These are phyloP conservation scores for Flaveria ramosissima DNA, from an alignment of 129 eudicot genomes.

Conservation along the genomic window DNA sequence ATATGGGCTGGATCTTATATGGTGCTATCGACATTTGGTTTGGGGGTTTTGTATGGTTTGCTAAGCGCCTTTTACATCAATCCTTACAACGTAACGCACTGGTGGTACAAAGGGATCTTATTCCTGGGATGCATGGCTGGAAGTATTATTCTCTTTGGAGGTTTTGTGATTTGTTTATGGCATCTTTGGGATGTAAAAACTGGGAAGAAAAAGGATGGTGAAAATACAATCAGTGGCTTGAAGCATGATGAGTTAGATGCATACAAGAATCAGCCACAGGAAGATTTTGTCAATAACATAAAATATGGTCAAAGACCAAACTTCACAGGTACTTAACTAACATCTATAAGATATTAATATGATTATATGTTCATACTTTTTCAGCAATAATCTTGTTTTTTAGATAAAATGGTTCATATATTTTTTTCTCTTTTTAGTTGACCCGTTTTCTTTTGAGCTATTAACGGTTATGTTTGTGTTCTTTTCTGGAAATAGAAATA, in stretches of 20 bases:
- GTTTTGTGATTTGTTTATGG: slow-evolving; percentile 66
- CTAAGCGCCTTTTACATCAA: slow-evolving; percentile 54
- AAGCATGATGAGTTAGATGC: slow-evolving; percentile 19
- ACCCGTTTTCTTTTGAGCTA: background rate
- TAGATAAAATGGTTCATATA: background rate
- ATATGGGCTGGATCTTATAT: slow-evolving; percentile 77
- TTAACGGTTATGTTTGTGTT: background rate
- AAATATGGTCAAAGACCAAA: slow-evolving; percentile 83
- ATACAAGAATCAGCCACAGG: slow-evolving; percentile 39
- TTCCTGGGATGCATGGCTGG: slow-evolving; percentile 65
- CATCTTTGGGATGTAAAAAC: slow-evolving; percentile 69
- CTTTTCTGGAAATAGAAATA: slow-evolving; percentile 52
- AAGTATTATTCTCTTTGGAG: slow-evolving; percentile 74
- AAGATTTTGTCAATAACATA: slow-evolving; percentile 34
- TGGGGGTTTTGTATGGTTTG: slow-evolving; percentile 50
- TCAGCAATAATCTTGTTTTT: background rate
- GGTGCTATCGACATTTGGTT: slow-evolving; percentile 62
- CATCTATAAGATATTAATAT: background rate
- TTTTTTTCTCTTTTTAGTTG: background rate
- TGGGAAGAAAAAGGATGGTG: slow-evolving; percentile 23
- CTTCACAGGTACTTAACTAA: slow-evolving; percentile 58
- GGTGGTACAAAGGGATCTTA: slow-evolving; percentile 92
- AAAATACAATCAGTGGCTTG: slow-evolving; percentile 14
- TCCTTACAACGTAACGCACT: slow-evolving; percentile 45
- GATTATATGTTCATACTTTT: background rate